Conservation (phyloP, 805 yeast species). For the Starmerella ratchasimensis region DNA sequence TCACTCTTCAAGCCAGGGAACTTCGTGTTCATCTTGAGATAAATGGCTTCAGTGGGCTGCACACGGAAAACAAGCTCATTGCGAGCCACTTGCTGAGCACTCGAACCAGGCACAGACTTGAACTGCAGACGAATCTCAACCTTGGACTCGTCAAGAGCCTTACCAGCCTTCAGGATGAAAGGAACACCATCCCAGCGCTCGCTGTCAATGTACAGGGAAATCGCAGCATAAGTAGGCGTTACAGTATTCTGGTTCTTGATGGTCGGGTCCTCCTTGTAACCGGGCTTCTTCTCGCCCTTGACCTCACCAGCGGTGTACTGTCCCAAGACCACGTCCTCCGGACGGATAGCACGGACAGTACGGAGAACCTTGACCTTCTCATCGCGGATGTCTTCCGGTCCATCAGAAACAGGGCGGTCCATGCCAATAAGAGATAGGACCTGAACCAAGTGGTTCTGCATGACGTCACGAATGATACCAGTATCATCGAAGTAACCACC, state of each 20-base stretch:
- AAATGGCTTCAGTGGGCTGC: conserved; percentile 91
- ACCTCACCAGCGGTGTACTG: conserved; percentile 78
- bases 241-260: conserved; percentile 60
- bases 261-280: conserved; percentile 82
- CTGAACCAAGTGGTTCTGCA: conserved; percentile 94
- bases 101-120: conserved; percentile 49
- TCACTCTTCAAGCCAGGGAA: conserved; percentile 80
- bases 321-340: conserved; percentile 61
- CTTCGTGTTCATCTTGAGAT: conserved; percentile 84
- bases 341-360: conserved; percentile 57
- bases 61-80: conserved; percentile 88
- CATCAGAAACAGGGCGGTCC: conserved; percentile 89
- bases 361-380: conserved; percentile 89
- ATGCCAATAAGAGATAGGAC: conserved; percentile 81
- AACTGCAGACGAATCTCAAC: conserved; percentile 92
- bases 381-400: conserved; percentile 87
- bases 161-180: conserved; percentile 88
- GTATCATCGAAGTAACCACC: conserved; percentile 95
- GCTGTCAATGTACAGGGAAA: conserved; percentile 63
- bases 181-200: conserved; percentile 99
- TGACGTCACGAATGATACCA: conserved; percentile 94
- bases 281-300: conserved; percentile 60
- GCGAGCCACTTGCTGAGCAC: conserved; percentile 57
- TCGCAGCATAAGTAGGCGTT: conserved; percentile 85
- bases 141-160: conserved; percentile 87